These are phyloP conservation scores for Ophiostoma australiae DNA, from an alignment of 2,329 filamentous ascomycete species.

Conservation along the genomic window DNA sequence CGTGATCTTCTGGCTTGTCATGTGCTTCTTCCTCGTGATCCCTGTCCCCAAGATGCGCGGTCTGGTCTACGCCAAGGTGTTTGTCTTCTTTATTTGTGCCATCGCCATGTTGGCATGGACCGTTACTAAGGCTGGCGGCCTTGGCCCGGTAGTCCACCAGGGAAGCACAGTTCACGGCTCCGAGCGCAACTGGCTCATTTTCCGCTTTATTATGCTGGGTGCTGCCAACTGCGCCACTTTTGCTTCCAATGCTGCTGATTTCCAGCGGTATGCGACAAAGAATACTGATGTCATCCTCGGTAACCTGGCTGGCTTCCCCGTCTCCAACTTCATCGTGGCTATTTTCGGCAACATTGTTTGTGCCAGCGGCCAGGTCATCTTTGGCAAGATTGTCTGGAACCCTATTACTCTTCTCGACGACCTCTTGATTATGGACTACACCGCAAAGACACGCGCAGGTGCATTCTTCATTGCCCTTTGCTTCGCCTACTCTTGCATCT, in stretches of 20 bases:
- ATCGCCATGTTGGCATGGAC: slow-evolving; percentile 24
- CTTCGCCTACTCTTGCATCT: slow-evolving; percentile 17
- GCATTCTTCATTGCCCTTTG: slow-evolving; percentile 13
- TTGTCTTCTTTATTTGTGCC: slow-evolving; percentile 23
- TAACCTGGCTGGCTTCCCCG: slow-evolving; percentile 40
- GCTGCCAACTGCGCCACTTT: slow-evolving; percentile 37
- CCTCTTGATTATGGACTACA: slow-evolving; percentile 5
- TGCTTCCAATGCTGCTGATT: slow-evolving; percentile 41
- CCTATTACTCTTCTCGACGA: slow-evolving; percentile 11
- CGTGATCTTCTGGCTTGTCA: slow-evolving; percentile 30
- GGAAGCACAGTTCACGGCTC: slow-evolving; percentile 34
- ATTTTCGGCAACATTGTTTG: slow-evolving; percentile 36
- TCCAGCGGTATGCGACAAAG: slow-evolving; percentile 41
- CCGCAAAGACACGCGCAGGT: slow-evolving; percentile 6
- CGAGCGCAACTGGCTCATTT: slow-evolving; percentile 37
- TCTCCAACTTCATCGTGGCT: slow-evolving; percentile 37
- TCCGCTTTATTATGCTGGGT: slow-evolving; percentile 38
- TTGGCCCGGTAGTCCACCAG: slow-evolving; percentile 30
- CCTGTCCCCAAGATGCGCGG: slow-evolving; percentile 24
- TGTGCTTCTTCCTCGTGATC: slow-evolving; percentile 22
- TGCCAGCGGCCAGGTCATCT: slow-evolving; percentile 22
- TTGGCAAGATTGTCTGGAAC: slow-evolving; percentile 19
- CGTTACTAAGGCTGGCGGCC: slow-evolving; percentile 20
- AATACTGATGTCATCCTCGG: slow-evolving; percentile 40
- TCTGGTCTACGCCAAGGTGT: slow-evolving; percentile 24